Evolutionary conservation across 2,329 filamentous ascomycete genomes (phyloP), one percentile per base, ranked within the genome.

Genomic region (Cercospora zeae-maydis): DNA sequence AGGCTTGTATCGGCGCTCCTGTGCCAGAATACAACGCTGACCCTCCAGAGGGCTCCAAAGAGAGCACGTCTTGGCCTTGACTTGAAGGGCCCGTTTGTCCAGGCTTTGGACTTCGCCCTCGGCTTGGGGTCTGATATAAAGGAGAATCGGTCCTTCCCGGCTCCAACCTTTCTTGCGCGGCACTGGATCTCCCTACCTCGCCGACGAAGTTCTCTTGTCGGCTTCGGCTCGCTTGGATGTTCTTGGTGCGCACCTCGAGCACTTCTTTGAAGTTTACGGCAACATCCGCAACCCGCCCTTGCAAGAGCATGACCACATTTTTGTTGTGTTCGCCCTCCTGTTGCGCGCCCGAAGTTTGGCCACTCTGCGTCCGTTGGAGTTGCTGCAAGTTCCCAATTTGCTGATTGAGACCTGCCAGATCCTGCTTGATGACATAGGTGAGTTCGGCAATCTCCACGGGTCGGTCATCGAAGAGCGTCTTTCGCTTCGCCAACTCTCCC

Each of bases 311-410:
- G 2, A 97, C 91, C 33, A 98, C 95, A 74, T 98, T 97, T 78
- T 96, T 96, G 81, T 96, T 96, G 80, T 99, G 96, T 75, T 98
- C 93, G 70, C 92, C 92, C 77, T 96, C 92, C 74, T 97, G 93
- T 65, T 87, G 84, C 10, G 73, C 58, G 10, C 75, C 52, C 13
- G 34, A 59, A 13, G 65, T 63, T 73, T 74, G 30, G 78, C 16
- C 90, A 89, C 76, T 93, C 88, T 63, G 90, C 85, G 51, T 39
- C 59, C 88, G 85, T 13, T 92, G 89, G 51, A 97, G 83, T 6
- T 84, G 80, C 74, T 96, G 91, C n/a, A 99, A 82, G 9, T 83
- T 82, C 51, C 90, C 89, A 71, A 98, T 98, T 74, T 96, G 90
- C 69, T 92, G 87, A 78, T 97, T 98, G 62, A 91, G 77, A 4